Evolutionary conservation across 1,139 yeast species (phyloP), one percentile per base, ranked within the genome.

Genomic region (Saccharomyces pastorianus): DNA sequence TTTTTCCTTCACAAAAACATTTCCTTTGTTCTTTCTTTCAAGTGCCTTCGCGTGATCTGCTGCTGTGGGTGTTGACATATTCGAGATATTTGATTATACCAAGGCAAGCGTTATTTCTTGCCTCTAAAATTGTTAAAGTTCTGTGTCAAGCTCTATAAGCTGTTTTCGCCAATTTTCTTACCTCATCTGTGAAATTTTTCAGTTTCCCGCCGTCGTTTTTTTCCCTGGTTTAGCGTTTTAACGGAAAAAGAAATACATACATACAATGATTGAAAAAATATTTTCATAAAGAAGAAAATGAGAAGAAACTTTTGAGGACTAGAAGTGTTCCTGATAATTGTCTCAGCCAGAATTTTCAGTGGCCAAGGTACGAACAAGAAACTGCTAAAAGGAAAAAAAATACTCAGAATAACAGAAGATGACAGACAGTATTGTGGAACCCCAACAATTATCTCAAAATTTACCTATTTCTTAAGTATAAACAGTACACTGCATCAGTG

Each of bases 21-120:
- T 93, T 9, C 98, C 99, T 63, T 78, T 73, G 60, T 81, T 81
- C 68, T 91, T 91, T 56, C 74, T 72, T 58, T 74, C 74, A 51
- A 78, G 61, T 1, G 89, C 87, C 55, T 72, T 67, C 28, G 71
- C 74, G 29, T 60, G 57, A 26, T 64, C 66, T 46, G 61, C 62
- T 23, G 53, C 53, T 13, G 64, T 52, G 11, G 59, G 58, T 17
- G 20, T 38, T 38, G 44, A 38, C 44, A 38, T 38, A 9, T 38
- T 20, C 6, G n/a, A 38, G 25, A 17, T 38, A 11, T 9, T 38
- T 9, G 25, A 20, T 38, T 25, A 9, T 38, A 38, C 11, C 13
- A 20, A 38, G 44, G 44, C 13, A 4, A 11, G 20, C 20, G 8
- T 6, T 20, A 20, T 17, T 29, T 29, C n/a, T 29, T 29, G 13